Conservation (phyloP, 2,329 filamentous ascomycete species). For the Penicillium polonicum region DNA sequence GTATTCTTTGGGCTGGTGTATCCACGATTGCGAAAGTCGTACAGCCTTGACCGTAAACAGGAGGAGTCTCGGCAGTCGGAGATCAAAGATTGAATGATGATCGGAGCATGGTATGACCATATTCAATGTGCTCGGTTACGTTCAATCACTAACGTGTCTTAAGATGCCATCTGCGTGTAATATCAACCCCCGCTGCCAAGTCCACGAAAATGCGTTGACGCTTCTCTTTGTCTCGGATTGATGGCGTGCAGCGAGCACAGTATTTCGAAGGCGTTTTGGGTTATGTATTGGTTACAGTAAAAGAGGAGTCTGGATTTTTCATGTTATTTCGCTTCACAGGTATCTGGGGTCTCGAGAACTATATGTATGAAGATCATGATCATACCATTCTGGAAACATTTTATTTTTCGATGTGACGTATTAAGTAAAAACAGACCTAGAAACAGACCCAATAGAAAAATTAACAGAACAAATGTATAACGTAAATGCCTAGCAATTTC, state of each 20-base stretch:
- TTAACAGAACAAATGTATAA: no score
- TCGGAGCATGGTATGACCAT: neutral
- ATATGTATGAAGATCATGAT: neutral
- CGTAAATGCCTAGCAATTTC: neutral
- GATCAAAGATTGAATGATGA: neutral
- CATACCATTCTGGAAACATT: neutral
- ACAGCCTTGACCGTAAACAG: conserved; percentile 5
- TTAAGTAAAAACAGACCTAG: no score
- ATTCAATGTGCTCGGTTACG: neutral
- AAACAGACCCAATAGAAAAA: no score
- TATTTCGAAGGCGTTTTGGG: neutral
- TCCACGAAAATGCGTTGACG: neutral
- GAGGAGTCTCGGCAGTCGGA: neutral
- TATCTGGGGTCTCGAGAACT: neutral
- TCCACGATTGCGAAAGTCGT: conserved; percentile 27
- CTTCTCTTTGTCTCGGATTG: neutral
- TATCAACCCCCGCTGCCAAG: neutral
- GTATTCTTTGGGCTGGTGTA: conserved; percentile 34
- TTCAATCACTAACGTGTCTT: neutral
- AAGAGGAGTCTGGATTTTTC: neutral
- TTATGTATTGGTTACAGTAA: neutral
- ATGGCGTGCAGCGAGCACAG: neutral
- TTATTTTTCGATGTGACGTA: no score
- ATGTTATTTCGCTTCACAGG: neutral
- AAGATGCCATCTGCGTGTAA: neutral